Evolutionary conservation across 495 filamentous ascomycete species (phyloP).

Genomic region (Podospora tetraspora): DNA sequence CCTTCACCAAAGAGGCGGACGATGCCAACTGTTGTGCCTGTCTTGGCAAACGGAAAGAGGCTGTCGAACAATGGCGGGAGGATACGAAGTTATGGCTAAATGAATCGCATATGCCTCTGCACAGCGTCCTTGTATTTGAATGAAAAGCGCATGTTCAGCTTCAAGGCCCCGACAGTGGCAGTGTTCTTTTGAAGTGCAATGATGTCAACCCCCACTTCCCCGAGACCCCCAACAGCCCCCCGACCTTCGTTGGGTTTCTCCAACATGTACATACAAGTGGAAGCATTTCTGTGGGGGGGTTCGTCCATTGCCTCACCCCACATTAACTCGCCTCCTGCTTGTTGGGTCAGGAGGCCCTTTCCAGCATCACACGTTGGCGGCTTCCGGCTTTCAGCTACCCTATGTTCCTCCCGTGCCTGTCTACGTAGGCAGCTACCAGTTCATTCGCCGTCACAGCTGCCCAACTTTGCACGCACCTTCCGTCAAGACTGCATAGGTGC

Average conservation of each 20-base stretch:
- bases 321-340: not conserved
- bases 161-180: not conserved
- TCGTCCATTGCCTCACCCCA: not conserved
- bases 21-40: slow-evolving; percentile 20
- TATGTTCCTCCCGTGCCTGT: not conserved
- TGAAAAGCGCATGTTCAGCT: not conserved
- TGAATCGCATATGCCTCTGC: not conserved
- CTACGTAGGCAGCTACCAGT: not conserved
- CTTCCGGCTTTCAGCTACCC: not conserved
- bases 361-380: not conserved
- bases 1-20: slow-evolving; percentile 43
- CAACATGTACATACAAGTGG: not conserved
- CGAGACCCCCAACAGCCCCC: not conserved
- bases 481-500: not conserved
- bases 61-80: slow-evolving; percentile 24
- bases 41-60: slow-evolving; percentile 24
- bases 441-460: not conserved
- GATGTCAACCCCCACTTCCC: not conserved
- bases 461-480: not conserved
- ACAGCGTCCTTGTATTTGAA: not conserved
- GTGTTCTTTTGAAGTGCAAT: not conserved
- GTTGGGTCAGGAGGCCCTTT: not conserved
- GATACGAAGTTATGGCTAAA: slow-evolving; percentile 25
- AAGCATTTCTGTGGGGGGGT: not conserved
- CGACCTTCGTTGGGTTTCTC: too few species aligned